These are phyloP conservation scores for Colletotrichum incanum DNA, from an alignment of 2,329 filamentous ascomycete species.

Conservation along the genomic window DNA sequence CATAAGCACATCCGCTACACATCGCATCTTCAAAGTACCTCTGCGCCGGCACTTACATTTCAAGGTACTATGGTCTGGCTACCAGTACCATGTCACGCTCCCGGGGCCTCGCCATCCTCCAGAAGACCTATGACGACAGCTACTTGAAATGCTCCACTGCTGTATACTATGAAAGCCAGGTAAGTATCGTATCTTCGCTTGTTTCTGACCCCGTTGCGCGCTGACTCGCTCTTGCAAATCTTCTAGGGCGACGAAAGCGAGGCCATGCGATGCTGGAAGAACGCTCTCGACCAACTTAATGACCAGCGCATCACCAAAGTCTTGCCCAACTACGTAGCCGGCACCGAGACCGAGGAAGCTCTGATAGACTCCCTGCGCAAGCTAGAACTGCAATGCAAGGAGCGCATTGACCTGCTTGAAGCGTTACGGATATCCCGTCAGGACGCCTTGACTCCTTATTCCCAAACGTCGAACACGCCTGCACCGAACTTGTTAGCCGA, in stretches of 20 bases:
- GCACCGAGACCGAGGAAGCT: slow-evolving; percentile 86
- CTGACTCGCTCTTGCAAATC: slow-evolving; percentile 16
- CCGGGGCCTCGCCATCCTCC: slow-evolving; percentile 78
- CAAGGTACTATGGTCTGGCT: slow-evolving; percentile 37
- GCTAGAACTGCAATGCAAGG: slow-evolving; percentile 92
- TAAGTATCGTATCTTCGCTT: slow-evolving; percentile 55
- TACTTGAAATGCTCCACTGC: slow-evolving; percentile 96
- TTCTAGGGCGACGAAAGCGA: slow-evolving; percentile 89
- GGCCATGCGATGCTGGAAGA: slow-evolving; percentile 91
- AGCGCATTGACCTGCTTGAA: slow-evolving; percentile 90
- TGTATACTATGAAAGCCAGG: slow-evolving; percentile 95
- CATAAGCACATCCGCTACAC: not conserved
- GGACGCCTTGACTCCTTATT: slow-evolving; percentile 51
- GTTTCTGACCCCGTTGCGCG: slow-evolving; percentile 33
- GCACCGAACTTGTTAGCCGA: not conserved
- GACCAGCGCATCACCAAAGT: slow-evolving; percentile 86
- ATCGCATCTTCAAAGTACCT: not conserved
- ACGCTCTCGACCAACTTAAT: slow-evolving; percentile 89
- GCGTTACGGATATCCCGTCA: slow-evolving; percentile 79
- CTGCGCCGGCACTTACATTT: slow-evolving; percentile 1
- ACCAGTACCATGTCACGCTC: slow-evolving; percentile 66
- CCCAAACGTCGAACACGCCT: slow-evolving; percentile 34
- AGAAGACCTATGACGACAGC: slow-evolving; percentile 98
- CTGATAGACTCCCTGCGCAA: slow-evolving; percentile 85
- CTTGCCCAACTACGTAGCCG: slow-evolving; percentile 77